These are phyloP conservation scores for Cystoisospora suis DNA, from an alignment of 169 alveolate species.

Conservation along the genomic window DNA sequence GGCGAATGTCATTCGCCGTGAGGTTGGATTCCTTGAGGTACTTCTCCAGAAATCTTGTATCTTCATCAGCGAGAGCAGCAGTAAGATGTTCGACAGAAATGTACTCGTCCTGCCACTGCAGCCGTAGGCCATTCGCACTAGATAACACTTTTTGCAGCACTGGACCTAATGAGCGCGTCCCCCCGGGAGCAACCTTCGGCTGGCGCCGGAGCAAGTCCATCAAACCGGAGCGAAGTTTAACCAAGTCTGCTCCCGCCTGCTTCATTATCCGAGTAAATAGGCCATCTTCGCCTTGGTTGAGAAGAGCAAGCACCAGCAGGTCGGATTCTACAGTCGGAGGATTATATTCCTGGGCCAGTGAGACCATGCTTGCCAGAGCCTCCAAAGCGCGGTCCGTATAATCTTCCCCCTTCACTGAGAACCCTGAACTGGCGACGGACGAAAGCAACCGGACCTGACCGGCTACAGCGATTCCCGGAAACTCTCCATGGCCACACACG, in stretches of 20 bases:
- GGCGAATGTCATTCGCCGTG: slow-evolving; percentile 75
- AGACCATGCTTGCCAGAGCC: slow-evolving; percentile 76
- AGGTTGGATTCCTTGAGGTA: slow-evolving; percentile 73
- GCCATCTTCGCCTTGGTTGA: slow-evolving; percentile 77
- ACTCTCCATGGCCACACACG: too few relatives aligned
- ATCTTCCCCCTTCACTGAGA: slow-evolving; percentile 80
- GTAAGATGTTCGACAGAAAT: slow-evolving; percentile 80
- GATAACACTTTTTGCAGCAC: slow-evolving; percentile 75
- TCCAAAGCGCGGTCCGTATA: slow-evolving; percentile 86
- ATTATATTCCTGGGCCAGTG: slow-evolving; percentile 76
- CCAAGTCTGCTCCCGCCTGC: slow-evolving; percentile 75
- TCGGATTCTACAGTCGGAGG: slow-evolving; percentile 82
- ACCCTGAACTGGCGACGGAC: slow-evolving; percentile 69
- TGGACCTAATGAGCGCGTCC: slow-evolving; percentile 75
- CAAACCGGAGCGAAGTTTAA: slow-evolving; percentile 72
- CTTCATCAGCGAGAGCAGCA: slow-evolving; percentile 79
- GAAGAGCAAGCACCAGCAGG: slow-evolving; percentile 75
- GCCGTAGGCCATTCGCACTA: neutral
- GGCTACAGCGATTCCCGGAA: too few relatives aligned
- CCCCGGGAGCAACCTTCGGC: slow-evolving; percentile 79
- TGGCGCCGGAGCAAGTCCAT: slow-evolving; percentile 74
- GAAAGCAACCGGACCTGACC: too few relatives aligned
- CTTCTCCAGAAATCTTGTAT: slow-evolving; percentile 78
- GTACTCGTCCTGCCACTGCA: slow-evolving; percentile 72
- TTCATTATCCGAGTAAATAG: slow-evolving; percentile 69